A percentile compares a stretch with the other conserved stretches of the same genome.
phyloP scores from a whole-genome alignment of 2,329 filamentous ascomycete genomes.

The Fusarium concolor region DNA sequence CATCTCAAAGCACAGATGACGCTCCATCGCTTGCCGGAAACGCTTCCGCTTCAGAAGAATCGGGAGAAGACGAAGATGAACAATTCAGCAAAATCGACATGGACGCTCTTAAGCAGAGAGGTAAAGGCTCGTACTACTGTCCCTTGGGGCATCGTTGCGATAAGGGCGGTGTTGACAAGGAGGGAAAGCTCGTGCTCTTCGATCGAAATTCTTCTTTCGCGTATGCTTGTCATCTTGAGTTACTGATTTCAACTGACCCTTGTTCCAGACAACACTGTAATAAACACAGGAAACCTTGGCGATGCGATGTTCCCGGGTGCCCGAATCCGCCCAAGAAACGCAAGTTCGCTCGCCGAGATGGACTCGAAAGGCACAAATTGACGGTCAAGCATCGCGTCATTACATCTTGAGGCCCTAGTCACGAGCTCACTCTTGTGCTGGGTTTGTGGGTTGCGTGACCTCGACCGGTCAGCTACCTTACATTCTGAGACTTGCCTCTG shows the following conservation, averaged over 20 bases:
- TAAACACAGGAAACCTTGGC: slow-evolving; percentile 58
- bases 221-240: slow-evolving; percentile 43
- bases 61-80: slow-evolving; percentile 51
- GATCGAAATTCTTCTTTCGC: slow-evolving; percentile 57
- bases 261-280: slow-evolving; percentile 56
- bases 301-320: slow-evolving; percentile 54
- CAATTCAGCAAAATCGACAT: slow-evolving; percentile 53
- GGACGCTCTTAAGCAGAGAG: slow-evolving; percentile 54
- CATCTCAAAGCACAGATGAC: slow-evolving; percentile 33
- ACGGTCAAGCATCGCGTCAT: slow-evolving; percentile 54
- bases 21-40: slow-evolving; percentile 31
- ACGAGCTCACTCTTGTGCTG: slow-evolving; percentile 26
- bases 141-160: slow-evolving; percentile 52
- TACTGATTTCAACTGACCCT: slow-evolving; percentile 34
- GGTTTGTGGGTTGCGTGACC: slow-evolving; percentile 33
- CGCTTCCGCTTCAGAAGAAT: slow-evolving; percentile 48
- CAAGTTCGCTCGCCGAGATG: slow-evolving; percentile 56
- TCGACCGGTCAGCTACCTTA: slow-evolving; percentile 43
- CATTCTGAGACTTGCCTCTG: slow-evolving; percentile 33
- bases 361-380: slow-evolving; percentile 55
- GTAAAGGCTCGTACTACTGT: slow-evolving; percentile 55
- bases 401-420: slow-evolving; percentile 40
- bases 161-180: slow-evolving; percentile 56
- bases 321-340: slow-evolving; percentile 57
- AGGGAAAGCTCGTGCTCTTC: slow-evolving; percentile 54